A percentile compares a stretch with the other conserved stretches of the same genome.
Conservation (phyloP, 1,139 yeast species). For the Diutina scorzettiae region DNA sequence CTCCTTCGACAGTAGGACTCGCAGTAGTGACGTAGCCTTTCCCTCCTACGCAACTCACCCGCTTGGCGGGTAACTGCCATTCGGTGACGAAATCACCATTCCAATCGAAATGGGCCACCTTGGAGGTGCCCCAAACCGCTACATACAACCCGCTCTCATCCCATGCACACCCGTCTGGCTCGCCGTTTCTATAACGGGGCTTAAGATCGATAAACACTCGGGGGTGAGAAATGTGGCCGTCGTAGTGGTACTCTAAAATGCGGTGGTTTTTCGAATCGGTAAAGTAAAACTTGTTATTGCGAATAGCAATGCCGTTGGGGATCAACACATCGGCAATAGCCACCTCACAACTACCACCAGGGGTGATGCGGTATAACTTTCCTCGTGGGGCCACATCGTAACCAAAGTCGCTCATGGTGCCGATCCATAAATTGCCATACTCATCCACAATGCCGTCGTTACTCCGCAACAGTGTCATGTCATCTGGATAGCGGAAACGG, state of each 20-base stretch:
- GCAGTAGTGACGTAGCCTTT: slow-evolving; percentile 76
- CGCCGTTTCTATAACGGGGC: slow-evolving; percentile 27
- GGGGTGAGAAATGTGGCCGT: slow-evolving; percentile 16
- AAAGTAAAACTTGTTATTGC: slow-evolving; percentile 11
- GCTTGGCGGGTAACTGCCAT: slow-evolving; percentile 46
- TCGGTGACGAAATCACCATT: slow-evolving; percentile 41
- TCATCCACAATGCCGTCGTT: slow-evolving; percentile 68
- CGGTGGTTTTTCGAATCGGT: slow-evolving; percentile 9
- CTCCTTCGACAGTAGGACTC: slow-evolving; percentile 31
- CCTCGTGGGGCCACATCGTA: slow-evolving; percentile 27
- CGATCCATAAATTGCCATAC: slow-evolving; percentile 59
- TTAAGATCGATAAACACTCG: slow-evolving; percentile 26
- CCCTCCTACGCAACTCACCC: slow-evolving; percentile 58
- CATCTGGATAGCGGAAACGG: slow-evolving; percentile 31
- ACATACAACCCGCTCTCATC: slow-evolving; percentile 48
- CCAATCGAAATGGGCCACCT: slow-evolving; percentile 41
- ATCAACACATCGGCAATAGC: slow-evolving; percentile 15
- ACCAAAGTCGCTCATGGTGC: slow-evolving; percentile 57
- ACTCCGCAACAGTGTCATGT: slow-evolving; percentile 37
- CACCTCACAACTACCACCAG: slow-evolving; percentile 19
- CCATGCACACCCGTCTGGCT: slow-evolving; percentile 73
- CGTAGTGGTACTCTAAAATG: slow-evolving; percentile 7
- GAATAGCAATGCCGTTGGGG: slow-evolving; percentile 12
- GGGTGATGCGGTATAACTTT: slow-evolving; percentile 26
- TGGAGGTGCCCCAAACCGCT: slow-evolving; percentile 53